Evolutionary conservation across 2,329 filamentous ascomycete genomes (phyloP), one percentile per base, ranked within the genome.

Genomic region (Cephalotrichum gorgonifer): DNA sequence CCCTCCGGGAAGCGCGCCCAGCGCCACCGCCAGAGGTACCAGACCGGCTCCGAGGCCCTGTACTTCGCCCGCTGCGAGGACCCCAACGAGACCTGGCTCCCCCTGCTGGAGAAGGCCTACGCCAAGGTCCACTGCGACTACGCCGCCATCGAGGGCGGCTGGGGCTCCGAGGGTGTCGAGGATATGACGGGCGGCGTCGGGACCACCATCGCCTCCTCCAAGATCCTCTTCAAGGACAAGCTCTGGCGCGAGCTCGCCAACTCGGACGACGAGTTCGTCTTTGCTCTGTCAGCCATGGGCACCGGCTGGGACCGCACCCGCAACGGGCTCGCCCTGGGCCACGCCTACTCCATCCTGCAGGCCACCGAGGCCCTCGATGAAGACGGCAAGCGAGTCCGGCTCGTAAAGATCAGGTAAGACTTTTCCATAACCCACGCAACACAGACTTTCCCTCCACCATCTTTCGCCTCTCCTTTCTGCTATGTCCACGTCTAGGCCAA

Each of bases 91-190:
- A 90, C 85, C 0, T 90, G 86, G 86, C 71, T 90, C 30, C 85
- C 86, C 1, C 70, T 90, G 23, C 73, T 90, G 1, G 86, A 90
- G 58, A 90, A 90, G 63, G 85, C 84, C 1, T 89, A 86, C 57
- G 86, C 86, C 22, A 90, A 90, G 60, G 83, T 85, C 0, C 86
- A 90, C 53, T 86, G 85, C 4, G 87, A 93, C 58, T 94, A 85
- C 55, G 78, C 74, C 17, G 76, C 84, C 2, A 86, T 94, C 30
- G 76, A 85, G 35, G 85, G 86, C 5, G 86, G 86, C 0, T 88
- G 82, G 59, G 69, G 69, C 8, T 72, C 78, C 17, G 78, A 81
- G 56, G 78, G 72, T 5, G 68, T 81, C n/a, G 78, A 81, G 50
- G 73, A 78, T 58, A 63, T 75, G 50, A 74, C 67, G 5, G 78